phyloP scores from a whole-genome alignment of 1,284 basidiomycete genomes.

The Phellinidium pouzarii region DNA sequence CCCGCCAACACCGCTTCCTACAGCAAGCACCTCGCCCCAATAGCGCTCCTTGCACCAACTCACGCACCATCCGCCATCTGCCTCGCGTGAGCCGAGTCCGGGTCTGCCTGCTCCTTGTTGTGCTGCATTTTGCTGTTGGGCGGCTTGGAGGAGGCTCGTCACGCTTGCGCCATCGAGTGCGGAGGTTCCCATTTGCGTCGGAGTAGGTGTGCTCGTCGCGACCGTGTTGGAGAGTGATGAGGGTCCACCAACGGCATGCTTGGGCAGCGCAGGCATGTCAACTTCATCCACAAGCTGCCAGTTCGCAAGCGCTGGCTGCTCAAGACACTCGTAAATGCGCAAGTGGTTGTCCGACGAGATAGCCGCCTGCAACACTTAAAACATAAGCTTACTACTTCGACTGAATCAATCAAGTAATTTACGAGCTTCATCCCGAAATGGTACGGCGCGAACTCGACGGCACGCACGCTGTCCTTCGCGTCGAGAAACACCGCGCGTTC shows the following conservation, averaged over 20 bases:
- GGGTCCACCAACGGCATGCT: constrained; percentile 36
- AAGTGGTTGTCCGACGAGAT: constrained; percentile 83
- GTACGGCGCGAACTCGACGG: constrained; percentile 80
- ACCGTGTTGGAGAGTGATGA: constrained; percentile 41
- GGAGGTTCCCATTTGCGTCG: constrained; percentile 30
- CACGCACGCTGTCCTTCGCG: constrained; percentile 76
- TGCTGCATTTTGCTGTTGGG: constrained; percentile 42
- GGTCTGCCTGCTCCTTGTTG: constrained; percentile 34
- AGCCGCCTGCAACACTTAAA: constrained; percentile 61
- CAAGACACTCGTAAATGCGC: constrained; percentile 85
- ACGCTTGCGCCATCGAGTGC: constrained; percentile 50
- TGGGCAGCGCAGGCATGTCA: constrained; percentile 58
- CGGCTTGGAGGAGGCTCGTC: constrained; percentile 42
- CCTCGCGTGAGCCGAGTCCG: constrained; percentile 62
- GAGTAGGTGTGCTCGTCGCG: constrained; percentile 62
- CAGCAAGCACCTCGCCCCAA: constrained; percentile 86
- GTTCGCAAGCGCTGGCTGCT: constrained; percentile 68
- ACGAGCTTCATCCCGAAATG: constrained; percentile 84
- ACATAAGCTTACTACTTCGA: background rate
- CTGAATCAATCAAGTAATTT: constrained; percentile 26
- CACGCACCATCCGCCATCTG: constrained; percentile 86
- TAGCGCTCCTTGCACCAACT: constrained; percentile 93
- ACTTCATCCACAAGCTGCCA: constrained; percentile 81
- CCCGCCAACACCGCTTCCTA: constrained; percentile 64
- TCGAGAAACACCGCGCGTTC: constrained; percentile 75